Conservation (phyloP, 495 filamentous ascomycete genomes). For the Penicillium ochrochloron region DNA sequence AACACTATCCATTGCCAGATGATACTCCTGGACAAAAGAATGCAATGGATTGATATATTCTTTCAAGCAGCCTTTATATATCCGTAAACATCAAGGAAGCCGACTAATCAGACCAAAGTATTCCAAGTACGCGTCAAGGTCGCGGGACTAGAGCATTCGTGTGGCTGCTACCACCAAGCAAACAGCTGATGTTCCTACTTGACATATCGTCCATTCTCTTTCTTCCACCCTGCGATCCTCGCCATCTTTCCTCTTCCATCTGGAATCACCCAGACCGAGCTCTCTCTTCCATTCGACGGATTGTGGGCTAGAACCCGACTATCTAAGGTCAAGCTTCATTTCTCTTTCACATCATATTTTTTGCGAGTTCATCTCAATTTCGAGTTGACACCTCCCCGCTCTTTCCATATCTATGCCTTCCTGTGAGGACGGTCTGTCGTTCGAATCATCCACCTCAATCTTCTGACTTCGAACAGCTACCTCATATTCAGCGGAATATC, state of each 20-base stretch:
- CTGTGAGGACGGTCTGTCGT: neutral
- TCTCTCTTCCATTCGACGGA: neutral
- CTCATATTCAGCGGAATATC: neutral
- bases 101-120: too few species aligned
- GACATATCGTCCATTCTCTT: neutral
- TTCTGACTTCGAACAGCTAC: neutral
- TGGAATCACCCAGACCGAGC: neutral
- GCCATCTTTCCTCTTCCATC: neutral
- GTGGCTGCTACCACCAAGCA: neutral
- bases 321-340: neutral
- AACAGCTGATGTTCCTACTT: neutral
- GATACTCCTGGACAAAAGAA: slow-evolving; percentile 4
- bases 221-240: neutral
- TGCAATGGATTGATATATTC: neutral
- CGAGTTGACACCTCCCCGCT: neutral
- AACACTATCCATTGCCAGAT: slow-evolving; percentile 18
- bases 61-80: neutral
- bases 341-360: neutral
- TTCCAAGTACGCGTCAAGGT: too few species aligned
- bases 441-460: neutral
- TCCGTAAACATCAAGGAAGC: neutral
- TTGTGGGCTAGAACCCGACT: neutral
- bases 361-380: neutral
- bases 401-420: neutral
- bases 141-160: neutral